Base-by-base conservation (phyloP, 2,329 filamentous ascomycete species). In the Neoarthrinium moseri region DNA sequence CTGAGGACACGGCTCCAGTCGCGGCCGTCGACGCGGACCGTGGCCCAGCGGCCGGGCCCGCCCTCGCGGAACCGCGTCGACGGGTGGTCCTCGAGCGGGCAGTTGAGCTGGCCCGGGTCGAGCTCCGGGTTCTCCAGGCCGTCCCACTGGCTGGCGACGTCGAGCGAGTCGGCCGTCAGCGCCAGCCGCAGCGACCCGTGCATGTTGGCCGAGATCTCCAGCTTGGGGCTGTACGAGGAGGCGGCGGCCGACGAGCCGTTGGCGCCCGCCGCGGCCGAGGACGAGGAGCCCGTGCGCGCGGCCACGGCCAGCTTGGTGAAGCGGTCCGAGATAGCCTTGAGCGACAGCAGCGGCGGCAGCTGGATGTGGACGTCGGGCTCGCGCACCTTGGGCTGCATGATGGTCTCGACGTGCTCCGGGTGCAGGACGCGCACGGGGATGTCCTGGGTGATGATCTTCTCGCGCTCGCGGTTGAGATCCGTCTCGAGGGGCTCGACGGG, bases 1-100 rank as follows among this genome's bases (percentile, higher is more conserved):
- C 90, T 95, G 54, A 99, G 74, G n/a, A 97, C 92, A 55, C 82
- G 83, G 24, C 90, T 90, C 92, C 94, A 97, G 64, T 99, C 94
- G 64, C 84, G 87, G 26, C 91, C 94, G 68, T 97, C 94, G 20
- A 97, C 91, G 43, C 89, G 78, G 27, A 97, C 92, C 20, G 82
- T 90, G 1, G 91, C 89, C 90, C 92, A 97, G 36, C 83, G 84
- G 50, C 90, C 84, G 12, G 91, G 88, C 12, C 88, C 89, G 17
- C 81, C 84, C 43, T 84, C 80, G 55, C 82, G 83, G 75, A 95
- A 92, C 48, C 75, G 77, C 42, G 89, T 90, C 64, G 86, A 91
- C 0, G 91, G 91, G 63, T 95, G 89, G 48, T 92, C 84, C 44
- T 81, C 83, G 6, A 96, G 70, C 15, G 84, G 82, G 15, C 85